These are phyloP conservation scores for Gynochthodes officinalis DNA, from an alignment of 257 asterid genomes.

Conservation along the genomic window DNA sequence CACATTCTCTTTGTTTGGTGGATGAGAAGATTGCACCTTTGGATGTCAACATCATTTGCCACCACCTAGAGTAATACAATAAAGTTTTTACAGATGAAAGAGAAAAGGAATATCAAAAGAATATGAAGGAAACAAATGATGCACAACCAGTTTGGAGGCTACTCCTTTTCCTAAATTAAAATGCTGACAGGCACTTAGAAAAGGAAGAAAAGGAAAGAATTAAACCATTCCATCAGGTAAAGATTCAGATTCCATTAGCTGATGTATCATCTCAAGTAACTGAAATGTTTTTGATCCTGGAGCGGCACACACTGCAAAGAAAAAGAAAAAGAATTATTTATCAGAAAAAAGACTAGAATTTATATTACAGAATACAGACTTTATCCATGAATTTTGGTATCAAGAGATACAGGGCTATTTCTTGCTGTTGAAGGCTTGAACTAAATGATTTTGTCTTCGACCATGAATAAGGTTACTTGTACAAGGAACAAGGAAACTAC, in stretches of 20 bases:
- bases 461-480: background rate
- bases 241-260: slow-evolving; percentile 58
- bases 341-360: background rate
- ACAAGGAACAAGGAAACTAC: background rate
- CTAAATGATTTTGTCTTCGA: background rate
- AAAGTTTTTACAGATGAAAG: slow-evolving; percentile 6
- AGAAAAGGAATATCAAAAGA: slow-evolving; percentile 16
- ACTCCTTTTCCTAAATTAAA: slow-evolving; percentile 3
- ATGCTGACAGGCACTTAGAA: background rate
- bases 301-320: slow-evolving; percentile 97
- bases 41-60: slow-evolving; percentile 94
- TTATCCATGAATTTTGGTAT: background rate
- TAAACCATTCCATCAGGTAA: slow-evolving; percentile 90
- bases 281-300: slow-evolving; percentile 99
- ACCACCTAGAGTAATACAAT: slow-evolving; percentile 48
- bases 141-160: slow-evolving; percentile 10
- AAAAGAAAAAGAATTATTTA: background rate
- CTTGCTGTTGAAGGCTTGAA: slow-evolving; percentile 4
- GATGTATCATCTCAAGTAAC: slow-evolving; percentile 95
- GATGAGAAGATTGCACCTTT: slow-evolving; percentile 97
- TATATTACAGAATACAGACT: background rate
- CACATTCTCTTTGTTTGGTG: slow-evolving; percentile 99
- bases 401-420: background rate
- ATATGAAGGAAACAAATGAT: slow-evolving; percentile 7
- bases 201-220: slow-evolving; percentile 14